Evolutionary conservation across 257 asterid genomes (phyloP).

Genomic region (Solanum lycopersicoides): DNA sequence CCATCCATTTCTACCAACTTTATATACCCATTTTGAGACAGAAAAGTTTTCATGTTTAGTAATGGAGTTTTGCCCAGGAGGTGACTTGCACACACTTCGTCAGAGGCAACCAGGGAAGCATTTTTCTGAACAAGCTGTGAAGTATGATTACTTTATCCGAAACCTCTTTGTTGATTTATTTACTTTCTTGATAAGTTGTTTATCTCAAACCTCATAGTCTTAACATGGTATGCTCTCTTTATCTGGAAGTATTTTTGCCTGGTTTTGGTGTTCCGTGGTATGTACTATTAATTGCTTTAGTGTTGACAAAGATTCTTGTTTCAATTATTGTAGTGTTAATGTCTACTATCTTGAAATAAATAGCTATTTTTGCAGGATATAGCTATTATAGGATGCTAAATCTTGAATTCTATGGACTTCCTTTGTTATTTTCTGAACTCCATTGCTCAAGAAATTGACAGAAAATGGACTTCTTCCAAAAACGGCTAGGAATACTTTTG

Average conservation of each 20-base stretch:
- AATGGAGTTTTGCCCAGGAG: background rate
- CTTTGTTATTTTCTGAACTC: background rate
- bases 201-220: background rate
- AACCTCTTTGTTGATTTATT: background rate
- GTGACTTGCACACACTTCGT: slow-evolving; percentile 1
- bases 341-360: background rate
- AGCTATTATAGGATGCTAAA: background rate
- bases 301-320: background rate
- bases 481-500: background rate
- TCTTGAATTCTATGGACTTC: background rate
- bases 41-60: background rate
- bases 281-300: background rate
- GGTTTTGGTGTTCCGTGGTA: background rate
- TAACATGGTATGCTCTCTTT: background rate
- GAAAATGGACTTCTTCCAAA: background rate
- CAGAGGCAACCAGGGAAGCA: slow-evolving; percentile 1
- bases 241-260: background rate
- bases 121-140: background rate
- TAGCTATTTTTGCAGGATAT: background rate
- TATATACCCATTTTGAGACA: background rate
- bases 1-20: background rate
- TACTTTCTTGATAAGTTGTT: background rate
- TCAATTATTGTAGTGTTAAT: background rate
- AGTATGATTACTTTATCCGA: background rate
- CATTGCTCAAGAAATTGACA: background rate